These are phyloP conservation scores for Pleurotus cornucopiae DNA, from an alignment of 768 basidiomycete genomes.

Conservation along the genomic window DNA sequence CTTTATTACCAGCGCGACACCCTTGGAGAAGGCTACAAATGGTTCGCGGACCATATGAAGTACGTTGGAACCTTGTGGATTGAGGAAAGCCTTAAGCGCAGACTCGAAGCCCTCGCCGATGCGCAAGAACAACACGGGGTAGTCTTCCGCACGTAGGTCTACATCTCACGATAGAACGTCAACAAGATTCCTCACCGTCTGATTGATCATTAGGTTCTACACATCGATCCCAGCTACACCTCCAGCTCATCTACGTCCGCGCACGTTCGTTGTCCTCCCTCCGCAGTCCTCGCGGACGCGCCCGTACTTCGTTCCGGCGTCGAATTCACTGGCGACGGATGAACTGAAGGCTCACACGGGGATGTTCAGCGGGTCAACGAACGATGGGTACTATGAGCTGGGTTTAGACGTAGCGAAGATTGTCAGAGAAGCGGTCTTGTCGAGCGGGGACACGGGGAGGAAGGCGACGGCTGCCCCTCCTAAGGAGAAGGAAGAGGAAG, in stretches of 20 bases:
- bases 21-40: slow-evolving; percentile 62
- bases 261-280: slow-evolving; percentile 82
- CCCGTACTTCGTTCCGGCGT: slow-evolving; percentile 56
- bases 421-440: slow-evolving; percentile 53
- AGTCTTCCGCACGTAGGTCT: slow-evolving; percentile 66
- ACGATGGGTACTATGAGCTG: slow-evolving; percentile 88
- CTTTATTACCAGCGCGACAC: slow-evolving; percentile 83
- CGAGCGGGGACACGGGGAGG: slow-evolving; percentile 14
- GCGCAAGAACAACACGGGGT: slow-evolving; percentile 62
- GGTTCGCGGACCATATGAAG: slow-evolving; percentile 86
- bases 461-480: background rate
- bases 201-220: slow-evolving; percentile 58
- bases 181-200: no score
- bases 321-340: slow-evolving; percentile 65
- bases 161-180: no score
- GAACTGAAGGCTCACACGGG: slow-evolving; percentile 84
- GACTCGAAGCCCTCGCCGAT: slow-evolving; percentile 60
- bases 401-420: slow-evolving; percentile 63
- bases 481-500: background rate
- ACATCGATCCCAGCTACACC: slow-evolving; percentile 67
- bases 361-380: slow-evolving; percentile 79
- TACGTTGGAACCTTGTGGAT: slow-evolving; percentile 89
- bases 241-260: slow-evolving; percentile 46
- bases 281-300: slow-evolving; percentile 39
- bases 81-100: slow-evolving; percentile 50